Evolutionary conservation across 2,329 filamentous ascomycete species (phyloP).

Genomic region (Ophiostoma piceae): DNA sequence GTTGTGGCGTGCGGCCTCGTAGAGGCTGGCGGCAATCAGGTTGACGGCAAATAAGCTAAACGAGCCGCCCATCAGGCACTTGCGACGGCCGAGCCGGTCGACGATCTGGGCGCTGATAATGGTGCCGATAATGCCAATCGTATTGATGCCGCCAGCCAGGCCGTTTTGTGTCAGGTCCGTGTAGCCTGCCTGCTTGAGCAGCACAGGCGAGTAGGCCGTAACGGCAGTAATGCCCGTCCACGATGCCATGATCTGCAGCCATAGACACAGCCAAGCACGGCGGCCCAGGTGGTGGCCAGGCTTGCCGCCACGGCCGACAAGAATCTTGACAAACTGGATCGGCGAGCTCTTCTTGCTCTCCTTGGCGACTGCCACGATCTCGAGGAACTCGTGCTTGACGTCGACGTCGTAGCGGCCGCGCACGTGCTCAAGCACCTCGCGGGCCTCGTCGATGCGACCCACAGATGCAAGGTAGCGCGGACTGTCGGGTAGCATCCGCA

Average conservation of each 20-base stretch:
- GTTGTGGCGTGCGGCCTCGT: constrained; percentile 38
- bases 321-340: constrained; percentile 38
- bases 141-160: constrained; percentile 48
- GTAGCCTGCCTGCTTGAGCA: constrained; percentile 35
- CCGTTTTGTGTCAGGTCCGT: constrained; percentile 41
- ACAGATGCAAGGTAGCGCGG: constrained; percentile 35
- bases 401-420: constrained; percentile 36
- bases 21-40: constrained; percentile 40
- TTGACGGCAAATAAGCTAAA: constrained; percentile 37
- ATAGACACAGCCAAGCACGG: constrained; percentile 39
- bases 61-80: constrained; percentile 39
- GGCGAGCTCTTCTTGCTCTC: constrained; percentile 37
- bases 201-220: constrained; percentile 36
- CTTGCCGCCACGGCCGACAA: constrained; percentile 35
- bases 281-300: constrained; percentile 37
- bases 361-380: constrained; percentile 40
- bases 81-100: constrained; percentile 43
- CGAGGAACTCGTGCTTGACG: constrained; percentile 38
- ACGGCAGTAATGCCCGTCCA: constrained; percentile 43
- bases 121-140: constrained; percentile 47
- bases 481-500: constrained; percentile 43
- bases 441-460: constrained; percentile 32
- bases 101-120: constrained; percentile 48
- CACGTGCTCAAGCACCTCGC: constrained; percentile 31
- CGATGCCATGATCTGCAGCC: constrained; percentile 41